These are phyloP conservation scores for Cordyceps javanica DNA, from an alignment of 2,329 filamentous ascomycete species.

Conservation along the genomic window DNA sequence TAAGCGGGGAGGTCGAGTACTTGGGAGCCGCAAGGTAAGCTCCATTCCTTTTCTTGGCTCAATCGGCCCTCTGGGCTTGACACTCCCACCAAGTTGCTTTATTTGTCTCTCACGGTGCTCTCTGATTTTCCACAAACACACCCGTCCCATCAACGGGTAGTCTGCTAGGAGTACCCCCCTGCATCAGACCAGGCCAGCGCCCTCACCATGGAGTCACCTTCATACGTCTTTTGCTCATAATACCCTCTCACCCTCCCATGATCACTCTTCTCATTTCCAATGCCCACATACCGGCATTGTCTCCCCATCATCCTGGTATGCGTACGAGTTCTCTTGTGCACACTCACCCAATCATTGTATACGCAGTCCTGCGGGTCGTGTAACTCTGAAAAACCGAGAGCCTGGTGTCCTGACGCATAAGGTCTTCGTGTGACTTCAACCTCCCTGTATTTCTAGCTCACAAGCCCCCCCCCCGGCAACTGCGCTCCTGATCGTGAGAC, in stretches of 20 bases:
- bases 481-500: not conserved
- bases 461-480: not conserved
- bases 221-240: conserved; percentile 1
- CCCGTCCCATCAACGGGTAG: not conserved
- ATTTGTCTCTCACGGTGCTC: not conserved
- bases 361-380: conserved; percentile 1
- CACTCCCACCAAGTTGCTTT: conserved; percentile 1
- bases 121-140: conserved; percentile 1
- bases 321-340: not conserved
- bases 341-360: conserved; percentile 1
- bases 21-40: conserved; percentile 51
- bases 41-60: conserved; percentile 18
- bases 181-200: not conserved
- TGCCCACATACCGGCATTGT: not conserved
- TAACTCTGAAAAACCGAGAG: not conserved
- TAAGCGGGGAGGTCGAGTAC: conserved; percentile 40
- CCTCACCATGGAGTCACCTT: not conserved
- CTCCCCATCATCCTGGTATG: not conserved
- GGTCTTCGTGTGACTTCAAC: not conserved
- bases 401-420: not conserved
- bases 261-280: not conserved
- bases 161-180: not conserved
- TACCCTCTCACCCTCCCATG: not conserved
- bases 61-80: conserved; percentile 3
- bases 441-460: not conserved